Conservation (phyloP, 1,139 yeast species). For the Saccharomyces pastorianus region DNA sequence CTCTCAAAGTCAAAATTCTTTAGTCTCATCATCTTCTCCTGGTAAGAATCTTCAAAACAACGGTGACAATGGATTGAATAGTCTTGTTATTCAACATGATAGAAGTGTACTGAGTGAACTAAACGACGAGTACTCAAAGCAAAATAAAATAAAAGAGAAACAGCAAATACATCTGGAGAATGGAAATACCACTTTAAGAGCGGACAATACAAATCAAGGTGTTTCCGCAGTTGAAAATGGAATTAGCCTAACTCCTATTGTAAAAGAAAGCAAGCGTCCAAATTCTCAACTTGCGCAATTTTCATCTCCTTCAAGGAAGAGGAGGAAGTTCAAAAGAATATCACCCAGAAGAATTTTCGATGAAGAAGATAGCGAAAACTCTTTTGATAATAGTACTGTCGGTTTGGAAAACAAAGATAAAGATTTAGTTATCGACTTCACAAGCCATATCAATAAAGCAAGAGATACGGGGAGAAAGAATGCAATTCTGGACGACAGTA, state of each 20-base stretch:
- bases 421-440: constrained; percentile 16
- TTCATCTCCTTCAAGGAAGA: constrained; percentile 6
- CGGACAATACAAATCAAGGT: background rate
- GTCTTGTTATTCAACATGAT: background rate
- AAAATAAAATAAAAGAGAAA: background rate
- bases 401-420: constrained; percentile 8
- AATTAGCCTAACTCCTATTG: background rate
- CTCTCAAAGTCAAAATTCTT: background rate
- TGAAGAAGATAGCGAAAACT: constrained; percentile 9
- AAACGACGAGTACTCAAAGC: background rate
- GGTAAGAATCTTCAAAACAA: background rate
- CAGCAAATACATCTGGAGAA: background rate
- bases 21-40: background rate
- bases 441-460: constrained; percentile 17
- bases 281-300: background rate
- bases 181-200: background rate
- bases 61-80: background rate
- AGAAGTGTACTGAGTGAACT: background rate
- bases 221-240: background rate
- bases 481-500: constrained; percentile 26
- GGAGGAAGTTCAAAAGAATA: constrained; percentile 13
- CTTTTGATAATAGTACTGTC: constrained; percentile 4
- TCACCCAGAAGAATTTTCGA: constrained; percentile 12
- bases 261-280: background rate
- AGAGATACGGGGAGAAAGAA: constrained; percentile 17